Evolutionary conservation across 345 rosid genomes (phyloP), one percentile per base, ranked within the genome.

Genomic region (Moricandia moricandioides): DNA sequence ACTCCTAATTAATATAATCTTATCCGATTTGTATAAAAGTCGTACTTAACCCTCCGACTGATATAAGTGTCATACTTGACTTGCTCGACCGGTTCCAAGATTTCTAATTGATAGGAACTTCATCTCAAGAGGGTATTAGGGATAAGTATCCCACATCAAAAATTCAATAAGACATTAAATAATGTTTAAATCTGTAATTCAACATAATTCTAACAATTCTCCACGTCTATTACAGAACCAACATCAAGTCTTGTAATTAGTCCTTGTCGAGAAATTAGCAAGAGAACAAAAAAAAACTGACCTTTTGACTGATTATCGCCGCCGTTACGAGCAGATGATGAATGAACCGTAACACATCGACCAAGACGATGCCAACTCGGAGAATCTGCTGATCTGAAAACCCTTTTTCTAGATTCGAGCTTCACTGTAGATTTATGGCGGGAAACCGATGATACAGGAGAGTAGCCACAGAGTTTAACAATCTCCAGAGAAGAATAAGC

Each of bases 251-350:
- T 37, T 35, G 11, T 37, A 16, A 18, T 71, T 21, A 33, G 35
- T 58, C 30, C 5, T 12, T 27, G 1, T 16, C 27, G 7, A 9
- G 45, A 65, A 5, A 47, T 34, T 70, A 33, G 4, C 30, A 24
- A 39, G 1, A 71, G 35, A 29, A 27, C 10, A n/a, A 67, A 29
- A 14, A 2, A 16, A 17, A 68, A 69, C 88, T 82, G 79, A 82
- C 98, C 95, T 72, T 85, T 87, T 47, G 81, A 81, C 69, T 82
- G 85, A 60, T 81, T 83, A 62, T 86, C 94, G 31, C 79, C 88
- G 17, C 79, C 88, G 17, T 89, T 86, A 54, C 69, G 83, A 70
- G 81, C 74, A 11, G 88, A 82, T 62, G 90, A 91, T 62, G 90
- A 91, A 62, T 34, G 61, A 62, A 88, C 82, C 77, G 72, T 79